A percentile compares a stretch with the other conserved stretches of the same genome.
phyloP scores from a whole-genome alignment of 345 rosid species.

The Populus pruinosa region DNA sequence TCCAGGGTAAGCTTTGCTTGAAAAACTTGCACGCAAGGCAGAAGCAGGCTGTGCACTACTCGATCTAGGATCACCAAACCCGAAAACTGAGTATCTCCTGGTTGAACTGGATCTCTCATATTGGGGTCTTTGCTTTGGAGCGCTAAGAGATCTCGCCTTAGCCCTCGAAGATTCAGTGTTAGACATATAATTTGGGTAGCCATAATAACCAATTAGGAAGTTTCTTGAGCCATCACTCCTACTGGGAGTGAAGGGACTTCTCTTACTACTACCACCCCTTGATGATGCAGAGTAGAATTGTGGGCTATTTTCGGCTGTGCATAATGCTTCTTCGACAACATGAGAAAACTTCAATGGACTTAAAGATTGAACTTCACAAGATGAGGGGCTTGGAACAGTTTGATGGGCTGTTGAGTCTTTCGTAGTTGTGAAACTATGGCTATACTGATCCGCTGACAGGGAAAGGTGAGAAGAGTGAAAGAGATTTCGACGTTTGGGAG shows the following conservation, averaged over 20 bases:
- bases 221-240: constrained; percentile 77
- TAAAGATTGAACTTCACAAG: constrained; percentile 51
- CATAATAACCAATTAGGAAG: constrained; percentile 50
- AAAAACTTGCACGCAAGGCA: constrained; percentile 49
- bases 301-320: constrained; percentile 78
- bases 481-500: constrained; percentile 46
- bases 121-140: constrained; percentile 75
- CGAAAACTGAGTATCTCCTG: constrained; percentile 50
- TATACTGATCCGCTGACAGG: constrained; percentile 34
- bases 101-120: constrained; percentile 64
- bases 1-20: constrained; percentile 84
- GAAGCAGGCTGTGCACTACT: constrained; percentile 42
- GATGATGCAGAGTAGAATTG: constrained; percentile 69
- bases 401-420: constrained; percentile 53
- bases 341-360: constrained; percentile 40
- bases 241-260: constrained; percentile 62
- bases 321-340: constrained; percentile 42
- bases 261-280: constrained; percentile 54
- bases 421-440: constrained; percentile 39
- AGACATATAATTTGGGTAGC: constrained; percentile 87
- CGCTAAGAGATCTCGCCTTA: constrained; percentile 69
- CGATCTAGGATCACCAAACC: constrained; percentile 46
- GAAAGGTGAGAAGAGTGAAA: constrained; percentile 40
- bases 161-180: constrained; percentile 85
- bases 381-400: constrained; percentile 48